phyloP scores from a whole-genome alignment of 208 protist genomes.

The Blechomonas ayalai region DNA sequence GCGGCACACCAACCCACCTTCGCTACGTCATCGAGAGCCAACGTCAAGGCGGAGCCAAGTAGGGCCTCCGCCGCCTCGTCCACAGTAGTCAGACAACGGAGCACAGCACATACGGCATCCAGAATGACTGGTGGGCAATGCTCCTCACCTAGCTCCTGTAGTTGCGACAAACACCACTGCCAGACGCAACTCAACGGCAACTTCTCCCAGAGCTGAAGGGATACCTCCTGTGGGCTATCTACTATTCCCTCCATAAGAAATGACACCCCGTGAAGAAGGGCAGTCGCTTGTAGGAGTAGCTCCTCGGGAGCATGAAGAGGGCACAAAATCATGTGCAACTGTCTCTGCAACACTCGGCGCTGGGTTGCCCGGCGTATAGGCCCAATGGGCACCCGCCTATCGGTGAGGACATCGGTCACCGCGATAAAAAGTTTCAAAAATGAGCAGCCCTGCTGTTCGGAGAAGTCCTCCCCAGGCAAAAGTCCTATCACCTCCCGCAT shows the following conservation, averaged over 20 bases:
- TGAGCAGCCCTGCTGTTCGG: neutral
- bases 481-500: slow-evolving; percentile 3
- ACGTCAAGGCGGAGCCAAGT: slow-evolving; percentile 22
- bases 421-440: slow-evolving; percentile 21
- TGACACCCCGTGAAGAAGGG: slow-evolving; percentile 18
- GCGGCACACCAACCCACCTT: slow-evolving; percentile 11
- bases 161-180: slow-evolving; percentile 19
- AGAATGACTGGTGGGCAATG: slow-evolving; percentile 1
- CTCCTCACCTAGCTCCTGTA: slow-evolving; percentile 2
- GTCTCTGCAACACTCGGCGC: slow-evolving; percentile 37
- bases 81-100: slow-evolving; percentile 46
- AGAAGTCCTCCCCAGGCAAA: slow-evolving; percentile 7
- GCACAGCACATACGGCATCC: slow-evolving; percentile 27
- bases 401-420: slow-evolving; percentile 44
- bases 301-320: slow-evolving; percentile 2
- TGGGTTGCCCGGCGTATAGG: slow-evolving; percentile 52
- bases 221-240: slow-evolving; percentile 48
- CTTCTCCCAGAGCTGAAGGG: slow-evolving; percentile 33
- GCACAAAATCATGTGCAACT: slow-evolving; percentile 25
- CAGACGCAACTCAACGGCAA: slow-evolving; percentile 43
- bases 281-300: neutral
- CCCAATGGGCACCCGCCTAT: slow-evolving; percentile 45
- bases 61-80: slow-evolving; percentile 32
- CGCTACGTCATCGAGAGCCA: slow-evolving; percentile 11
- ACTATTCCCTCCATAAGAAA: slow-evolving; percentile 43